Evolutionary conservation across 768 basidiomycete genomes (phyloP).

Genomic region (Flagelloscypha sp.): DNA sequence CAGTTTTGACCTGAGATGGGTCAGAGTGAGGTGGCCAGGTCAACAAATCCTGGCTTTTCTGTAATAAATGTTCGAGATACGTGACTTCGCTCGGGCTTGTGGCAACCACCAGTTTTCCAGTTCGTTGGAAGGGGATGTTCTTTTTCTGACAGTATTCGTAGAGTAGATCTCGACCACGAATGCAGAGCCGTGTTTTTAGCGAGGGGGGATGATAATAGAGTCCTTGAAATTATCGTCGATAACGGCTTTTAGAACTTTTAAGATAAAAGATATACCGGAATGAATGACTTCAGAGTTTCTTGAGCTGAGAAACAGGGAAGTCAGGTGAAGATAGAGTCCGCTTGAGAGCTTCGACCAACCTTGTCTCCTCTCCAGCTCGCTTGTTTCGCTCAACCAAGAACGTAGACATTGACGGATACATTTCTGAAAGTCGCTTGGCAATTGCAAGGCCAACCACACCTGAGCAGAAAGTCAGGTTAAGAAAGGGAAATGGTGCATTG

Average conservation of each 20-base stretch:
- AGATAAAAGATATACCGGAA: conserved; percentile 42
- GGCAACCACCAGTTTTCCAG: conserved; percentile 89
- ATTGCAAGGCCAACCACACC: conserved; percentile 84
- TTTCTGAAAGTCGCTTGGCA: conserved; percentile 61
- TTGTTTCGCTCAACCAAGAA: conserved; percentile 74
- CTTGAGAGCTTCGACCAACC: conserved; percentile 31
- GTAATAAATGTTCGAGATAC: conserved; percentile 65
- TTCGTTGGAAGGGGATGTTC: conserved; percentile 60
- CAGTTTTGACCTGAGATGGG: too few species aligned
- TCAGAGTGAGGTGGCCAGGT: conserved; percentile 39
- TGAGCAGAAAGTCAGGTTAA: conserved; percentile 17
- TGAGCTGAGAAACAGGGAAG: conserved; percentile 40
- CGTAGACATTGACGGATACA: conserved; percentile 61
- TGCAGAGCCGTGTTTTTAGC: conserved; percentile 77
- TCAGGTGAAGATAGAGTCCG: conserved; percentile 1
- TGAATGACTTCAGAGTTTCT: conserved; percentile 96
- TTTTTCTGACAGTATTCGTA: conserved; percentile 64
- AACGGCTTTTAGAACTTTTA: background rate
- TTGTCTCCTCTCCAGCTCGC: conserved; percentile 78
- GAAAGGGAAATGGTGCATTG: conserved; percentile 5
- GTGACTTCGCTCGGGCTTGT: conserved; percentile 49
- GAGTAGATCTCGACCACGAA: conserved; percentile 78
- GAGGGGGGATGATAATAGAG: conserved; percentile 80
- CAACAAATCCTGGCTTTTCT: conserved; percentile 51
- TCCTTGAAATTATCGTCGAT: conserved; percentile 33